Percentiles rank a stretch among this genome's conserved stretches.
Evolutionary conservation across 495 filamentous ascomycete genomes (phyloP).

Genomic region (Pyrenula aspistea): DNA sequence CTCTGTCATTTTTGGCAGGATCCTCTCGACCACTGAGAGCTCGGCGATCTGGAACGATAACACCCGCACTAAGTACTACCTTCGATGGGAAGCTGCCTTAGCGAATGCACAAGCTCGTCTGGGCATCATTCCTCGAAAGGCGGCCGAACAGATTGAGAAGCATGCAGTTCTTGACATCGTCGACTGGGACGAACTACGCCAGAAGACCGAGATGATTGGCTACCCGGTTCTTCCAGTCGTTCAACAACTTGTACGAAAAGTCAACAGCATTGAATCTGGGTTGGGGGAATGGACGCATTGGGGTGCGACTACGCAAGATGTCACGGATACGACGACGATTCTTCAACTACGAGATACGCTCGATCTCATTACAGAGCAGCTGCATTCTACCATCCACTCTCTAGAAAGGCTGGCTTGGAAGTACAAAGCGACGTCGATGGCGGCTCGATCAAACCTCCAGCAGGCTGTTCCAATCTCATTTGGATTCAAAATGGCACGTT

Average conservation of each 20-base stretch:
- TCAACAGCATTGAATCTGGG: conserved; percentile 3
- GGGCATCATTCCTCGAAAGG: background rate
- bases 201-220: conserved; percentile 39
- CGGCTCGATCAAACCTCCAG: conserved; percentile 38
- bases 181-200: conserved; percentile 26
- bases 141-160: background rate
- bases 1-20: background rate
- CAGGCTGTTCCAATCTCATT: conserved; percentile 38
- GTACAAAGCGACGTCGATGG: conserved; percentile 37
- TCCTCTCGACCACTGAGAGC: background rate
- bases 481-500: conserved; percentile 35
- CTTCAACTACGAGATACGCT: conserved; percentile 36
- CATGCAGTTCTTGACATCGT: conserved; percentile 2
- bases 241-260: conserved; percentile 19
- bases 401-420: conserved; percentile 23
- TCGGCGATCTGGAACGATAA: background rate
- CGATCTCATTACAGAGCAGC: conserved; percentile 23
- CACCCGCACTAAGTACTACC: background rate
- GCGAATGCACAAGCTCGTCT: background rate
- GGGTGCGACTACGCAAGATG: conserved; percentile 45
- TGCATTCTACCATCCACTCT: conserved; percentile 21
- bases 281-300: conserved; percentile 40
- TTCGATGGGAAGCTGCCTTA: background rate
- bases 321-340: conserved; percentile 37
- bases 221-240: conserved; percentile 41